phyloP scores from a whole-genome alignment of 192 early-diverging fungal species.

The Spinellus fusiger region DNA sequence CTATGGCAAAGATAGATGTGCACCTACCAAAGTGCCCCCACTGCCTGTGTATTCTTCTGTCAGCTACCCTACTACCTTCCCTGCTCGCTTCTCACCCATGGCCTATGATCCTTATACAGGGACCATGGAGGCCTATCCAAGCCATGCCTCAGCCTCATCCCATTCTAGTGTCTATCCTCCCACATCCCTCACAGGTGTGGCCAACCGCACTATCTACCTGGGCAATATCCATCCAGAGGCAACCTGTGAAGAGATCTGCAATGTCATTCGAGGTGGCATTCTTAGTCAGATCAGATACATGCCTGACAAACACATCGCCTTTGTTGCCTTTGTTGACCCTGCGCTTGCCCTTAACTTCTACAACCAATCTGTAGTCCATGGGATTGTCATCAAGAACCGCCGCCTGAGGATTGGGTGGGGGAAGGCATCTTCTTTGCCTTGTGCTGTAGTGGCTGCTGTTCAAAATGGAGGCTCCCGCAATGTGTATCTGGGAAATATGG shows the following conservation, averaged over 20 bases:
- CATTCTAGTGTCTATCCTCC: constrained; percentile 9
- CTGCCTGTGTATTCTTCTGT: constrained; percentile 9
- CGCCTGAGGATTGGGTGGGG: constrained; percentile 81
- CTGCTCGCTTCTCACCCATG: constrained; percentile 21
- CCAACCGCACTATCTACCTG: constrained; percentile 82
- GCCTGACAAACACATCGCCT: constrained; percentile 74
- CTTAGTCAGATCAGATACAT: constrained; percentile 72
- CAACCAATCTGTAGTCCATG: constrained; percentile 49
- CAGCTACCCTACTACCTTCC: constrained; percentile 12
- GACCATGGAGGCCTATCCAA: constrained; percentile 30
- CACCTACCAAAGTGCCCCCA: constrained; percentile 27
- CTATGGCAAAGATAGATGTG: constrained; percentile 85
- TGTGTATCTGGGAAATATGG: constrained; percentile 73
- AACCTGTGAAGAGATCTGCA: constrained; percentile 76
- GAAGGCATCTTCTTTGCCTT: constrained; percentile 52
- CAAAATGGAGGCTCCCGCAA: constrained; percentile 67
- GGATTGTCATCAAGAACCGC: constrained; percentile 65
- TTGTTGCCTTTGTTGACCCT: constrained; percentile 82
- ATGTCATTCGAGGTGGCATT: constrained; percentile 82
- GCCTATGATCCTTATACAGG: constrained; percentile 27
- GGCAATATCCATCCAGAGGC: constrained; percentile 74
- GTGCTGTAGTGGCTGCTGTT: constrained; percentile 49
- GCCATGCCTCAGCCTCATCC: constrained; percentile 20
- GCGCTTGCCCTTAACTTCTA: constrained; percentile 56
- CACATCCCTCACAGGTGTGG: constrained; percentile 15